Evolutionary conservation across 2,329 filamentous ascomycete genomes (phyloP), one percentile per base, ranked within the genome.

Genomic region (Aspergillus pseudonomiae): DNA sequence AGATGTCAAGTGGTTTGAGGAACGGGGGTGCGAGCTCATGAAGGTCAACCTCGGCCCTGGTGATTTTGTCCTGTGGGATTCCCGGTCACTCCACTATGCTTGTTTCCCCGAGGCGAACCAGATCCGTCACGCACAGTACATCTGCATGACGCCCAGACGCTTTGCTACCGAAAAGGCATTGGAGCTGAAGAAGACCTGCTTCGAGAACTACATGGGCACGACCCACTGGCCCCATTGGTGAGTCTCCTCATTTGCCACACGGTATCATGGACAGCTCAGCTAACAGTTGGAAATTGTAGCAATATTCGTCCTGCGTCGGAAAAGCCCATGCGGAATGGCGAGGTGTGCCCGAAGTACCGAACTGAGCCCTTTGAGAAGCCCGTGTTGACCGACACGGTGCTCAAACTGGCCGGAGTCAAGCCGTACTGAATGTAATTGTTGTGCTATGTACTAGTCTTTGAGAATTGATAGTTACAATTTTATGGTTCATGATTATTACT

Each of bases 1-100:
- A 32, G 78, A 82, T 57, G 69, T 82, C n/a, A 70, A 77, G 43
- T 82, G 80, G 79, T 82, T 81, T 57, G 63, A 77, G 48, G 70
- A 76, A 10, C 70, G 71, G 1, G 80, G 80, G 0, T 80, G 76
- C 65, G 74, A 77, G 61, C 60, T 77, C 7, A 50, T 76, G 46
- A 83, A 83, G 71, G 69, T 82, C 9, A 71, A 74, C 56, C 70
- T 76, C 24, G 80, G 79, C 19, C 77, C 79, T 12, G 80, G 81
- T 6, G 80, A 82, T 62, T 69, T 82, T 63, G 74, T 82, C 6
- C 71, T 83, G 7, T 82, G 81, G 82, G 81, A 83, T 63, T 79
- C 78, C 4, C 72, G 83, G 4, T 81, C 80, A 0, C 79, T 84
- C 57, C 83, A 85, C 69, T 84, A 80, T 65, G 76, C 74, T 46